Evolutionary conservation across 169 alveolate genomes (phyloP).

Genomic region (Pseudocohnilembus persalinus): DNA sequence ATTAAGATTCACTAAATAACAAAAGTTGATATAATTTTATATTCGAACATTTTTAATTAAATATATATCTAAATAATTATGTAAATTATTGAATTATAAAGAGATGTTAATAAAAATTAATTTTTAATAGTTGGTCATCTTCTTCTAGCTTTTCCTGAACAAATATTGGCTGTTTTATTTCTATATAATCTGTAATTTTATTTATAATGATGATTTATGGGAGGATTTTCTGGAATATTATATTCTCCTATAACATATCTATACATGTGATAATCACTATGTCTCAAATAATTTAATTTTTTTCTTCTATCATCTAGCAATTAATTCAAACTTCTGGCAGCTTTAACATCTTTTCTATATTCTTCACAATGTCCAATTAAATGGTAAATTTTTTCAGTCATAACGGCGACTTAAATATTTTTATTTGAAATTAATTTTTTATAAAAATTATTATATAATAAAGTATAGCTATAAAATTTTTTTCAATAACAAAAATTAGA

Average conservation of each 20-base stretch:
- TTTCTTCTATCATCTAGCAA: slow-evolving; percentile 19
- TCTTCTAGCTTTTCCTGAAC: too few species aligned
- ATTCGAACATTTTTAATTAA: too few species aligned
- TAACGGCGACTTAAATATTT: slow-evolving; percentile 16
- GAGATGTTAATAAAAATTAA: too few species aligned
- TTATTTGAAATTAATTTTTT: not conserved
- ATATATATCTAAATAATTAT: too few species aligned
- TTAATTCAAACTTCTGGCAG: slow-evolving; percentile 7
- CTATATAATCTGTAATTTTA: too few species aligned
- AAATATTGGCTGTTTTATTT: too few species aligned
- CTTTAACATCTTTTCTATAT: slow-evolving; percentile 19
- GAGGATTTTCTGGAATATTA: slow-evolving; percentile 27
- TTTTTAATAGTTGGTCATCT: too few species aligned
- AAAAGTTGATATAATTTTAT: too few species aligned
- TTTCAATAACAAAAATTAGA: not conserved
- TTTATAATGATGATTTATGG: slow-evolving; percentile 7
- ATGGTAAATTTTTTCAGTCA: slow-evolving; percentile 15
- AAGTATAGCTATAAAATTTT: too few species aligned
- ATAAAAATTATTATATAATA: not conserved
- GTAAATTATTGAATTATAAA: too few species aligned
- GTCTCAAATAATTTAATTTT: slow-evolving; percentile 18
- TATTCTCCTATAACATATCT: slow-evolving; percentile 10
- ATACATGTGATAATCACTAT: slow-evolving; percentile 16
- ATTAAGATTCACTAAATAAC: too few species aligned
- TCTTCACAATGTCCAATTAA: slow-evolving; percentile 17